Base-by-base conservation (phyloP, 495 filamentous ascomycete species). In the Rostrohypoxylon terebratum region DNA sequence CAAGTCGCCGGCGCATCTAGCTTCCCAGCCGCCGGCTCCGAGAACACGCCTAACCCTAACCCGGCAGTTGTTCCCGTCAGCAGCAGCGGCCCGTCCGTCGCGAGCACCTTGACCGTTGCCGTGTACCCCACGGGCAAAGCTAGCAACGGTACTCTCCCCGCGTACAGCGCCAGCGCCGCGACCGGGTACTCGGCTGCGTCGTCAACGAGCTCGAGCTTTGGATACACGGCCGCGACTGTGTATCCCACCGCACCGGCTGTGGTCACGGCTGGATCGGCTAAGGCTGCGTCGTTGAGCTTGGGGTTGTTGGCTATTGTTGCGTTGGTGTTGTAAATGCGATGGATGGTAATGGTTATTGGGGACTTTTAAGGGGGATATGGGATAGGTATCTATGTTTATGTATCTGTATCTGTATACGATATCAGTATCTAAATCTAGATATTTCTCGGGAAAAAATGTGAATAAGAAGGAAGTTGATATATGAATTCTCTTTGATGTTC, bases 241-340 rank as follows among this genome's bases (percentile, higher is more conserved):
- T 65, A 50, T 40, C 71, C 71, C 10, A 69, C 71, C 16, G 36
- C 64, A 21, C 36, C 64, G 28, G 21, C 65, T 0, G 34, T 69
- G 0, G 70, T 73, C 10, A 69, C 71, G 2, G 71, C 66, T 7
- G 71, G 66, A 1, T 47, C 66, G 16, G 65, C 59, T 0, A 73
- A 66, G 71, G 47, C 14, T n/a, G 71, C 57, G 38, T 66, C 66
- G 11, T 31, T 73, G 16, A 59, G 60, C 50, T 31, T 73, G 11
- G 65, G 71, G 5, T 21, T 73, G 55, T 40, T 73, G 71, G 71
- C 57, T 20, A 42, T 69, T 55, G 66, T 63, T 20, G 71, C 62
- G 7, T 57, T 73, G 1, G 16, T 45, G 16, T 51, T 73, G 61
- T 73, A 73, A 40, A 20, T 21, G 42, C 33, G 20, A 4, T n/a